Base-by-base conservation (phyloP, 2,329 filamentous ascomycete species). In the Ophiosphaerella herpotricha region DNA sequence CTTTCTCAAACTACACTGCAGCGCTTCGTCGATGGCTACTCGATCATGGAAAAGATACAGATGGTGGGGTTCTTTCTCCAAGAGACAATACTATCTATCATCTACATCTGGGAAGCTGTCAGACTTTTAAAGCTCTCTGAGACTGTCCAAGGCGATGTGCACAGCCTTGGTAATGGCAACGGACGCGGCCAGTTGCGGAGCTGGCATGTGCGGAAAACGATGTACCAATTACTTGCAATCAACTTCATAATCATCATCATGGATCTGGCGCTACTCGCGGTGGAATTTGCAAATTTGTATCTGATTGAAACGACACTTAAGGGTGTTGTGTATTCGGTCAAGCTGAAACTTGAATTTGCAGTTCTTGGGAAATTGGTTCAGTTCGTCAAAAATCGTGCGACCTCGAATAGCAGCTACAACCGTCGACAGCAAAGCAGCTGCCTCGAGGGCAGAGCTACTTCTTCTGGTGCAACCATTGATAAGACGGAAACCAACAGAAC, bases 281-380 rank as follows among this genome's bases (percentile, higher is more conserved):
- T 69, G 43, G 67, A 71, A 39, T 70, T 66, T 35, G 63, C 66
- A 3, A 70, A 72, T 23, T 47, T 68, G 1, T 71, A 71, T 38
- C 46, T 71, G n/a, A 66, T 72, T 16, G 59, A 71, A 48, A 68
- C 66, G 7, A 71, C 72, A 0, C 56, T 76, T 3, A 77, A 78
- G 52, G 72, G 67, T 18, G 73, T 75, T 16, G 71, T 77, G 5
- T 79, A 78, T 61, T 73, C 70, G 38, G 64, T 78, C 57, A 79
- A 79, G 56, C 71, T 82, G 35, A 81, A 82, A 52, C 74, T 83
- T n/a, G 83, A 85, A 64, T 78, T 80, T 53, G 78, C 80, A 13
- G 78, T 85, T 35, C 70, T 85, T 8, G 74, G 81, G 24, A 72
- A 73, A 32, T 62, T 80, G 3, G 74, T 79, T 13, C 63, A 70